These are phyloP conservation scores for Diaporthe eres DNA, from an alignment of 2,329 filamentous ascomycete genomes.

Conservation along the genomic window DNA sequence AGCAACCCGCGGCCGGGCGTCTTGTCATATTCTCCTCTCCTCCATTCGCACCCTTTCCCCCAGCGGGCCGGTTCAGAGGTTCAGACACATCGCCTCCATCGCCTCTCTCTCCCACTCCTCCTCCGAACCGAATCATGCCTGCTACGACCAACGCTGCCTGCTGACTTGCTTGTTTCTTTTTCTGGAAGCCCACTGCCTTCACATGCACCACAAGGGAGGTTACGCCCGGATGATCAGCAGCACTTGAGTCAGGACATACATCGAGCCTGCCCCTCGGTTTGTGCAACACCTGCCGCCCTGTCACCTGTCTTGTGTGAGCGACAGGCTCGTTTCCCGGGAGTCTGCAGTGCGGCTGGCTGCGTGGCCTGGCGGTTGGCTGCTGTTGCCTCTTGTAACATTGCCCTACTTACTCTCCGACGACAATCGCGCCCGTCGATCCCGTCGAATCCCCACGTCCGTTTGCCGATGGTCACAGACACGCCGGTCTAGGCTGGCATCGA, in stretches of 20 bases:
- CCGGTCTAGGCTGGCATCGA: constrained; percentile 42
- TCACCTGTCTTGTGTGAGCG: constrained; percentile 37
- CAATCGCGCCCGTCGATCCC: constrained; percentile 37
- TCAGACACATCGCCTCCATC: neutral
- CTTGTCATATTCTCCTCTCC: neutral
- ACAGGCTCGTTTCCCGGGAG: constrained; percentile 34
- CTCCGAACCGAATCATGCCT: constrained; percentile 3
- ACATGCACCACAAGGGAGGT: constrained; percentile 40
- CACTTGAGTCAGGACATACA: constrained; percentile 29
- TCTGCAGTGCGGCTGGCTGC: constrained; percentile 41
- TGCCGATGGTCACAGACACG: constrained; percentile 42
- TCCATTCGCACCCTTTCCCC: neutral
- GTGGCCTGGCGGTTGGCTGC: constrained; percentile 35
- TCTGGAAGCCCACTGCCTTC: constrained; percentile 12
- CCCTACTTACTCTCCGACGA: constrained; percentile 30
- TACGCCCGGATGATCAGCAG: constrained; percentile 34
- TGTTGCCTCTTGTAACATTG: constrained; percentile 28
- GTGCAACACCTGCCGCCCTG: constrained; percentile 36
- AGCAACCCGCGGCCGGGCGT: neutral
- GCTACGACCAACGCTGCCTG: constrained; percentile 1
- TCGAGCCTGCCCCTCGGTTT: constrained; percentile 40
- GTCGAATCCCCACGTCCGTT: constrained; percentile 30
- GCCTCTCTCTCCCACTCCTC: constrained; percentile 1
- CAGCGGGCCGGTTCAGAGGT: neutral
- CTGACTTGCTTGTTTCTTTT: constrained; percentile 19